phyloP scores from a whole-genome alignment of 108 stramenopile genomes.

The Mayamaea pseudoterrestris region DNA sequence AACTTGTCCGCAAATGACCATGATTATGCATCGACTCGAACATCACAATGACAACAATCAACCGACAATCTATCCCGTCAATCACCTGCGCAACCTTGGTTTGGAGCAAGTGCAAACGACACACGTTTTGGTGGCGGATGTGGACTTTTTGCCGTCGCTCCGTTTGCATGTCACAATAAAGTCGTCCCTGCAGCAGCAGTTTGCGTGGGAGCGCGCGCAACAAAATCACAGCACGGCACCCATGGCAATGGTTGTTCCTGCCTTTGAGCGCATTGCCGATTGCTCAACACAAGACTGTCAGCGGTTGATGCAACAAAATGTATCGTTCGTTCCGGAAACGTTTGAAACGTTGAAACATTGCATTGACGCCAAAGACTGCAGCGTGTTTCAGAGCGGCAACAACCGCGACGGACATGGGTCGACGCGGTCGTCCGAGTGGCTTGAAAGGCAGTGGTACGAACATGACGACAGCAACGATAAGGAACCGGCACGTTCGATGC shows the following conservation, averaged over 20 bases:
- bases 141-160: constrained; percentile 78
- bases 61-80: constrained; percentile 67
- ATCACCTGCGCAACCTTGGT: constrained; percentile 80
- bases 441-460: constrained; percentile 49
- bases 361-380: constrained; percentile 34
- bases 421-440: constrained; percentile 58
- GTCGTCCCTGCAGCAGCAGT: constrained; percentile 2
- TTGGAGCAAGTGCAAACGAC: constrained; percentile 67
- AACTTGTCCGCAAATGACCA: not conserved
- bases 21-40: not conserved
- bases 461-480: constrained; percentile 8
- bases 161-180: constrained; percentile 33
- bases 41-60: not conserved
- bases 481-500: constrained; percentile 14
- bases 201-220: constrained; percentile 1
- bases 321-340: constrained; percentile 47
- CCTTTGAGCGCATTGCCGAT: constrained; percentile 55
- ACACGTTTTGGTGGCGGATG: constrained; percentile 80
- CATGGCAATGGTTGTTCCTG: constrained; percentile 77
- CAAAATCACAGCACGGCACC: too few relatives aligned
- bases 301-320: constrained; percentile 24
- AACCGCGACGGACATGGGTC: constrained; percentile 79
- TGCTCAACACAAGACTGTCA: constrained; percentile 32
- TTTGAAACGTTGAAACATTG: constrained; percentile 55
- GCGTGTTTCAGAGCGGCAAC: constrained; percentile 56